Base-by-base conservation (phyloP, 2,329 filamentous ascomycete genomes). In the Colletotrichum limetticola region DNA sequence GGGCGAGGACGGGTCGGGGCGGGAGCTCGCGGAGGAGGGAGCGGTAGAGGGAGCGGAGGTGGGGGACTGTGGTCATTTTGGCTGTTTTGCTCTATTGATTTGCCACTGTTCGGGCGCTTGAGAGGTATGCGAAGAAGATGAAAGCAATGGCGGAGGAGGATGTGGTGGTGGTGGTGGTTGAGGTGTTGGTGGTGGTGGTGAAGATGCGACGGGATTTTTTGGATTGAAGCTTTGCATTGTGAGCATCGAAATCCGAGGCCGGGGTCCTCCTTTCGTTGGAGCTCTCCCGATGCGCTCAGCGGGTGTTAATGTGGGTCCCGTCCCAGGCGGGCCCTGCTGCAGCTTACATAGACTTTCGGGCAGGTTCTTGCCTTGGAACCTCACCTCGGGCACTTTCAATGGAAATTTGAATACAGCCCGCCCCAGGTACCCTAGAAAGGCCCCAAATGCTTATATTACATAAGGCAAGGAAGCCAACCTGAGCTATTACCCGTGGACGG, bases 21-120 rank as follows among this genome's bases (percentile, higher is more conserved):
- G 96, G 96, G 9, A 98, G 91, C 85, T 98, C 95, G 82, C 96
- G 95, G 68, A 98, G 91, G 79, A 98, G 88, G 55, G 92, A 90
- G 78, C 96, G 94, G 88, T 98, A 98, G 80, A 98, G 88, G 46
- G 94, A 91, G 79, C 94, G 94, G 55, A 94, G 81, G 70, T 79
- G 57, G 56, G 74, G 24, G 11, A 81, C 82, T 2, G 84, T 78
- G 77, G 80, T 71, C 80, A 83, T 83, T 68, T 9, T 73, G 35
- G 52, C 19, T 37, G 62, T 26, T 30, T 22, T 60, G 2, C 37
- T 42, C 6, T 5, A 42, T 42, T 16, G 42, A 46, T n/a, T n/a
- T 7, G 30, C 8, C 8, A 8, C 9, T 42, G 4, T 2, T 22
- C 19, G 42, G 19, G 1, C 1, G 30, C 9, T 4, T 35, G 4